Evolutionary conservation across 345 rosid species (phyloP).

Genomic region (Gossypium turneri): DNA sequence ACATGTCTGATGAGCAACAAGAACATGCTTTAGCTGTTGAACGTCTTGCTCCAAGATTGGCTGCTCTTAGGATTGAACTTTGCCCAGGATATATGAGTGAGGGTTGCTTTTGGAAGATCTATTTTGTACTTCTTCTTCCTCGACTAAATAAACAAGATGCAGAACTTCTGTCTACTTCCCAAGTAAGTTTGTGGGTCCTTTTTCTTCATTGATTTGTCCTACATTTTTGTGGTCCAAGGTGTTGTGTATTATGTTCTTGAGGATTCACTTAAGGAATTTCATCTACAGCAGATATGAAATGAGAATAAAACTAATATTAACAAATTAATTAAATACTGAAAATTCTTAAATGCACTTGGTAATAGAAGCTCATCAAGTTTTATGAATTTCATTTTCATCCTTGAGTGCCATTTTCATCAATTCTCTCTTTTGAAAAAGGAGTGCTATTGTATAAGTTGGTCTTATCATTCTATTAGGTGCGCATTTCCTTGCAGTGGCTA

Average conservation of each 20-base stretch:
- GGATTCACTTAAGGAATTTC: neutral
- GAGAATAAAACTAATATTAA: neutral
- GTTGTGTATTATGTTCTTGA: neutral
- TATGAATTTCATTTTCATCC: neutral
- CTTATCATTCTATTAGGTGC: neutral
- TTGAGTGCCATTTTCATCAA: neutral
- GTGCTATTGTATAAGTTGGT: neutral
- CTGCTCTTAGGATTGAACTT: constrained; percentile 80
- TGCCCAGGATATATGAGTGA: constrained; percentile 93
- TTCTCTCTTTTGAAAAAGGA: neutral
- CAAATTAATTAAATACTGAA: neutral
- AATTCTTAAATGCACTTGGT: neutral
- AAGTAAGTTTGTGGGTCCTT: constrained; percentile 37
- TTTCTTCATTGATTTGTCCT: neutral
- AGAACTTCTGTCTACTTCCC: constrained; percentile 67
- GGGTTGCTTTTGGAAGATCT: constrained; percentile 93
- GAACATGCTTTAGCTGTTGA: constrained; percentile 94
- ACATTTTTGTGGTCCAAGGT: neutral
- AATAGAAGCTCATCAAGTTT: neutral
- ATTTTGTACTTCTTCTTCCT: constrained; percentile 87
- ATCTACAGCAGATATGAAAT: neutral
- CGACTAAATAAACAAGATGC: constrained; percentile 78
- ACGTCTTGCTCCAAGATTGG: constrained; percentile 71
- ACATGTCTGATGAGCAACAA: constrained; percentile 91
- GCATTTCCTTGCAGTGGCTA: neutral